Evolutionary conservation across 169 alveolate genomes (phyloP), one percentile per base, ranked within the genome.

Genomic region (Miamiensis avidus): DNA sequence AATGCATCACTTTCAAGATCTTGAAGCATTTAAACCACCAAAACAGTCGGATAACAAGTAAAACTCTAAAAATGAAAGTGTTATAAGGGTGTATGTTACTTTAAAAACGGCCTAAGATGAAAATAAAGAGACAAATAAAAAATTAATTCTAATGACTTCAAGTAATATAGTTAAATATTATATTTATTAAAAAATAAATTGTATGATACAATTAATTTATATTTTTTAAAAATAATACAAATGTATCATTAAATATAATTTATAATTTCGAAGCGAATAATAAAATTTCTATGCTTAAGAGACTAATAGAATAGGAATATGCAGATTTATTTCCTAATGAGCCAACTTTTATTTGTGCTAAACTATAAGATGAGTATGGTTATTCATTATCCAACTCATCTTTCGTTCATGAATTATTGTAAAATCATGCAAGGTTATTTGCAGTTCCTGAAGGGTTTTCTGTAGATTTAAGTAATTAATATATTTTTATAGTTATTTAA

Each of bases 241-340:
- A 4, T 15, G 1, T 30, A n/a, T n/a, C n/a, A n/a, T n/a, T n/a
- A n/a, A n/a, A n/a, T n/a, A n/a, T n/a, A n/a, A n/a, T n/a, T n/a
- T n/a, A n/a, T n/a, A n/a, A n/a, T n/a, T n/a, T n/a, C n/a, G 11
- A 11, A 85, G 90, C 74, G 28, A 87, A 72, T 75, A 84, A 76
- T 31, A 81, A 83, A 65, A 87, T 92, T 81, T 84, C 92, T 31
- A 92, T 90, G 83, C 78, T 92, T n/a, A 92, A 92, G 73, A 85
- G 96, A 78, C 83, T 79, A 31, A 84, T 92, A 29, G 96, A 92
- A 72, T 82, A 87, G 65, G 96, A 93, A 81, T 93, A 88, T 81
- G 65, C 89, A 28, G 96, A 93, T 77, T 83, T 93, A 34, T 93
- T 93, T 78, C 96, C 96, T 15, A 90, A 89, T 82, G 96, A 93